Evolutionary conservation across 176 grass and related monocot species (phyloP).

Genomic region (Elaeis guineensis): DNA sequence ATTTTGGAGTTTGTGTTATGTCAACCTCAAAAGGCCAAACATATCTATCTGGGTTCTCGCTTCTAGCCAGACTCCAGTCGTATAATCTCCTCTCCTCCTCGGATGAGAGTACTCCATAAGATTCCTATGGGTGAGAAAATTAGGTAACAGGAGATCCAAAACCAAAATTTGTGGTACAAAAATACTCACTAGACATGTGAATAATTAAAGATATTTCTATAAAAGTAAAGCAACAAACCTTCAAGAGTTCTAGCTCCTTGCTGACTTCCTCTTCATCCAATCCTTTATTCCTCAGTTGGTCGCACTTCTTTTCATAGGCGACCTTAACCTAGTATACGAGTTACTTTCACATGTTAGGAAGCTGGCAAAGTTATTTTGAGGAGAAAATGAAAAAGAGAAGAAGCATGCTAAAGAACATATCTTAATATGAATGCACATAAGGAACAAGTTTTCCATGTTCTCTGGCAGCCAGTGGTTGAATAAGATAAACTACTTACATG

Average conservation of each 20-base stretch:
- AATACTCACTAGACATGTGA: too few relatives aligned
- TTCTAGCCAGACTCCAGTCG: constrained; percentile 89
- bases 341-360: constrained; percentile 1
- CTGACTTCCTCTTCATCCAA: constrained; percentile 61
- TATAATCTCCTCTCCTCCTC: constrained; percentile 88
- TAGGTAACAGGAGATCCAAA: too few relatives aligned
- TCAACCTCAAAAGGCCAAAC: constrained; percentile 86
- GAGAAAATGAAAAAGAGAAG: too few relatives aligned
- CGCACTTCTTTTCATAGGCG: constrained; percentile 56
- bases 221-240: constrained; percentile 31
- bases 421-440: too few relatives aligned
- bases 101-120: constrained; percentile 64
- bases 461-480: too few relatives aligned
- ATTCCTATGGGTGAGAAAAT: constrained; percentile 41
- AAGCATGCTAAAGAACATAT: too few relatives aligned
- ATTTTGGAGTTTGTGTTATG: constrained; percentile 31
- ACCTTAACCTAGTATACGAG: constrained; percentile 40
- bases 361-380: too few relatives aligned
- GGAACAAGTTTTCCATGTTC: too few relatives aligned
- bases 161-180: too few relatives aligned
- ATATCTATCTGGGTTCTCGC: constrained; percentile 67
- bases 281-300: constrained; percentile 61
- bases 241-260: constrained; percentile 54
- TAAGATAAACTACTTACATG: too few relatives aligned
- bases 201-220: too few relatives aligned